These are phyloP conservation scores for Sanguinoderma infundibulare DNA, from an alignment of 1,284 basidiomycete species.

Conservation along the genomic window DNA sequence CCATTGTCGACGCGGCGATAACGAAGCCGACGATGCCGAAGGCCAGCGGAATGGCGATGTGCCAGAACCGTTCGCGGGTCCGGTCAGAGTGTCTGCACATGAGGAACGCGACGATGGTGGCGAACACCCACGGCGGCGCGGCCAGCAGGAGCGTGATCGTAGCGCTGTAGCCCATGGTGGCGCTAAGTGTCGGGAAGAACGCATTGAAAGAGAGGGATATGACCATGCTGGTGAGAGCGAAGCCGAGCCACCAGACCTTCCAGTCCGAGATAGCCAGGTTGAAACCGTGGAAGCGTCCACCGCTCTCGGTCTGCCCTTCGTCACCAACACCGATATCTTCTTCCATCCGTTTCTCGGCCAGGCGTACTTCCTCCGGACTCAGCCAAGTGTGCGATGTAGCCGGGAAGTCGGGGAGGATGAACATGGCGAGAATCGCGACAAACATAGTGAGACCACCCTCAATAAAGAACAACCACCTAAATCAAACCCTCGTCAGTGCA, in stretches of 20 bases:
- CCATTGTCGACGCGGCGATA: slow-evolving; percentile 74
- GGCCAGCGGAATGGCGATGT: slow-evolving; percentile 57
- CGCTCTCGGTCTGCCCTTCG: slow-evolving; percentile 40
- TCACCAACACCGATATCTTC: slow-evolving; percentile 68
- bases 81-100: slow-evolving; percentile 71
- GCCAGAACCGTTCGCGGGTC: slow-evolving; percentile 61
- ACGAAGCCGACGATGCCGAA: slow-evolving; percentile 75
- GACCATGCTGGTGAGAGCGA: slow-evolving; percentile 57
- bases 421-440: slow-evolving; percentile 63
- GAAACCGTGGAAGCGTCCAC: slow-evolving; percentile 50
- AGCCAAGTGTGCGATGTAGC: slow-evolving; percentile 59
- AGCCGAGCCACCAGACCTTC: slow-evolving; percentile 77
- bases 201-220: slow-evolving; percentile 76
- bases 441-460: slow-evolving; percentile 72
- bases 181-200: slow-evolving; percentile 72
- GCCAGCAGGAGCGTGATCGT: slow-evolving; percentile 75
- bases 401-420: slow-evolving; percentile 82
- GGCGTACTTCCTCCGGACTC: slow-evolving; percentile 60
- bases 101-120: slow-evolving; percentile 55
- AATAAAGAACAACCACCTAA: slow-evolving; percentile 77
- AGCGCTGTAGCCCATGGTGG: slow-evolving; percentile 69
- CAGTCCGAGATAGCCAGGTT: slow-evolving; percentile 66
- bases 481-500: slow-evolving; percentile 8
- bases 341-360: slow-evolving; percentile 73
- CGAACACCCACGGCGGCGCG: slow-evolving; percentile 79